Base-by-base conservation (phyloP, 192 early-diverging fungal species). In the Physocladia obscura region DNA sequence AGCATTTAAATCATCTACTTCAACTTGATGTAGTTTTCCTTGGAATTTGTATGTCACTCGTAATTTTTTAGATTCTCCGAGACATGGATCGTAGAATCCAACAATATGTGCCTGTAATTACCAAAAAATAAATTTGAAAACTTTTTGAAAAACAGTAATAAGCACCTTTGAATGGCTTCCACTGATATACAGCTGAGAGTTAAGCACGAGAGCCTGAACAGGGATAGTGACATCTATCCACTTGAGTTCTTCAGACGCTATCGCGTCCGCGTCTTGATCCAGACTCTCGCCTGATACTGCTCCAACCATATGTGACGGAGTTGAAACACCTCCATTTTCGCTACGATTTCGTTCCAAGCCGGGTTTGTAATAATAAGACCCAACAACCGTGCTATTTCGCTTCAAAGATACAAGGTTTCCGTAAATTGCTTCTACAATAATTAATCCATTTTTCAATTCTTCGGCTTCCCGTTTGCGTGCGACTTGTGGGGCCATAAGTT, bases 41-140 rank as follows among this genome's bases (percentile, higher is more conserved):
- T 87, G 81, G 80, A 96, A 98, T 63, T 78, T 77, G 69, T 98
- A 98, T 50, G 82, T 89, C 57, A 98, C 88, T 60, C 82, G 86
- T 57, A 98, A 80, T 57, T 86, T 81, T 76, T 98, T 98, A 21
- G 74, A 70, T 58, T 89, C 89, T 36, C 94, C 94, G 60, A 96
- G 86, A 70, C 93, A 94, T 27, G 96, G 94, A 76, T 98, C 95
- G 67, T 93, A 97, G 76, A 98, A 98, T 2, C 96, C 96, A 34
- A 93, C 81, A 64, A 98, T 81, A 64, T 91, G 89, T 26, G 87
- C 81, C 89, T 92, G 71, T 8, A 44, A 44, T 44, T 44, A n/a
- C n/a, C 37, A 21, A 32, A 69, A 69, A 38, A 21, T 51, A 44
- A 61, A 44, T 36, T 21, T 4, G 57, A 54, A 54, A 54, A n/a